These are phyloP conservation scores for Pyrrhoderma lamaoense DNA, from an alignment of 1,284 basidiomycete species.

Conservation along the genomic window DNA sequence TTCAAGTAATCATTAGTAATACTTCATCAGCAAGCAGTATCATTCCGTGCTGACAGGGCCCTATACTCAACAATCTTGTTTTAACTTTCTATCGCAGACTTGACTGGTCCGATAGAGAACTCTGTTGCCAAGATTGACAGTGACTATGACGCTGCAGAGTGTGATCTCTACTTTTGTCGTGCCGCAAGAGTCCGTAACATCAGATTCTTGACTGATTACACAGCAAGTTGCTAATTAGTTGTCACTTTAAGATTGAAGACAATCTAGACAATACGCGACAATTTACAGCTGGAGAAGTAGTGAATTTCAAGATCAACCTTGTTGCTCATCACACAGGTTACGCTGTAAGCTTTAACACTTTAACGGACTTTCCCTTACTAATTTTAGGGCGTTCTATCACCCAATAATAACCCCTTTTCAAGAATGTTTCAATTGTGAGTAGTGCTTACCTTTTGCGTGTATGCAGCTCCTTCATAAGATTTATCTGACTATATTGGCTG, in stretches of 20 bases:
- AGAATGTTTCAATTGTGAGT: neutral
- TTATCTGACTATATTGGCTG: conserved; percentile 1
- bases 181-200: conserved; percentile 26
- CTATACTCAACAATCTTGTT: neutral
- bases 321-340: conserved; percentile 31
- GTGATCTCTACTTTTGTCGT: conserved; percentile 32
- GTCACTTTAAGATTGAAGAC: conserved; percentile 27
- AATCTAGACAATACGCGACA: conserved; percentile 27
- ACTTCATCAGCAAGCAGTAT: neutral
- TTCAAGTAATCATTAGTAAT: conserved; percentile 20
- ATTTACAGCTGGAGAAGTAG: conserved; percentile 26
- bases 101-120: conserved; percentile 31
- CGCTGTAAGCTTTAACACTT: conserved; percentile 25
- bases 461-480: conserved; percentile 10
- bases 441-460: conserved; percentile 21
- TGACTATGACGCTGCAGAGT: conserved; percentile 29
- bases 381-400: neutral
- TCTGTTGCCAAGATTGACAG: conserved; percentile 24
- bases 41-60: neutral
- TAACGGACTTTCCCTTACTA: neutral
- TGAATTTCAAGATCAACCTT: conserved; percentile 30
- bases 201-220: neutral
- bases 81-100: conserved; percentile 21
- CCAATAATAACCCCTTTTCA: neutral
- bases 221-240: neutral